Evolutionary conservation across 1,284 basidiomycete species (phyloP).

Genomic region (Inonotus hispidus): DNA sequence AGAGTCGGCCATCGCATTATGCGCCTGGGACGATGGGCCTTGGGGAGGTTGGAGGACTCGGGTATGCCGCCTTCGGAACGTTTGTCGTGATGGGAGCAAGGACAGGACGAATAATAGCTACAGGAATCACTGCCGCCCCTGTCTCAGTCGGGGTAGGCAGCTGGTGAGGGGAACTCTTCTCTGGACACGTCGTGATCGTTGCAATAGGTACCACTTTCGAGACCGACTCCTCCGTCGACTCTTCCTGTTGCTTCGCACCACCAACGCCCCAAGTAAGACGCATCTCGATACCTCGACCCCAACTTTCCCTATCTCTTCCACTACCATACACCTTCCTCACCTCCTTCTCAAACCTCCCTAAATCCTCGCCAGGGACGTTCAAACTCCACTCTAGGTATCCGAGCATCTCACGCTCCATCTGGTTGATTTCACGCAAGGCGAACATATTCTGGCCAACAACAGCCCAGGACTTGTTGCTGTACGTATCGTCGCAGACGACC

Average conservation of each 20-base stretch:
- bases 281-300: constrained; percentile 5
- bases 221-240: background rate
- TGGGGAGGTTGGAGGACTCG: constrained; percentile 2
- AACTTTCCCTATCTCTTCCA: constrained; percentile 1
- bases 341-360: constrained; percentile 58
- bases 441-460: constrained; percentile 94
- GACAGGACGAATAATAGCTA: background rate
- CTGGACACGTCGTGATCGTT: background rate
- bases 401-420: constrained; percentile 95
- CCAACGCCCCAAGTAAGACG: constrained; percentile 8
- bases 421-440: constrained; percentile 85
- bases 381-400: constrained; percentile 90
- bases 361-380: constrained; percentile 61
- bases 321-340: constrained; percentile 56
- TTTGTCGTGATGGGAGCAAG: constrained; percentile 3
- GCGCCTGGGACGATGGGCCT: background rate
- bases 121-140: background rate
- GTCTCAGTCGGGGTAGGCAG: constrained; percentile 17
- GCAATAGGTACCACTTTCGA: background rate
- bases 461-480: constrained; percentile 94
- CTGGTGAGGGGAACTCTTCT: background rate
- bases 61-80: constrained; percentile 1
- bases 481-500: constrained; percentile 93
- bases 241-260: background rate
- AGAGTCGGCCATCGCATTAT: background rate